Evolutionary conservation across 805 yeast genomes (phyloP).

Genomic region (Teunomyces cretensis): DNA sequence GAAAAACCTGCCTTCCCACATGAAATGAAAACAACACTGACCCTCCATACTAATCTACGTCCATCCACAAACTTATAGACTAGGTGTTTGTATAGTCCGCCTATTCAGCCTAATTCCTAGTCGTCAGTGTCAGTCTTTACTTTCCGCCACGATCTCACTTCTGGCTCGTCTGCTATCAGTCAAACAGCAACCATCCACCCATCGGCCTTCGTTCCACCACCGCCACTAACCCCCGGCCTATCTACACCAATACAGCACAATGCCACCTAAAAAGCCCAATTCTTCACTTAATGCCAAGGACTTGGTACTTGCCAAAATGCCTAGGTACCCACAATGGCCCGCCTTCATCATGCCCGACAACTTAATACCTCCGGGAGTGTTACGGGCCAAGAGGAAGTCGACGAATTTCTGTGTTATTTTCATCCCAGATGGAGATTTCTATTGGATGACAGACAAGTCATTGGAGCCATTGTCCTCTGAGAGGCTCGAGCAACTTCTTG

Average conservation of each 20-base stretch:
- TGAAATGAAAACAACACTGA: conserved; percentile 1
- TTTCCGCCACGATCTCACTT: not conserved
- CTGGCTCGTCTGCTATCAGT: not conserved
- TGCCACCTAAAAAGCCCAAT: conserved; percentile 34
- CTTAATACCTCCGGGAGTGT: conserved; percentile 35
- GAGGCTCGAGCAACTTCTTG: conserved; percentile 27
- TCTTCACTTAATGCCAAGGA: conserved; percentile 30
- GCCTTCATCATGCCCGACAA: conserved; percentile 44
- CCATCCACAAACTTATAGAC: not conserved
- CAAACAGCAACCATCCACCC: not conserved
- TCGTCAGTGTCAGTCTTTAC: not conserved
- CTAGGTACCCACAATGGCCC: conserved; percentile 51
- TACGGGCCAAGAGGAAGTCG: conserved; percentile 35
- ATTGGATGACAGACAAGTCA: conserved; percentile 43
- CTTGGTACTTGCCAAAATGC: conserved; percentile 46
- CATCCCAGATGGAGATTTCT: conserved; percentile 47
- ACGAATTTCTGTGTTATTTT: conserved; percentile 43
- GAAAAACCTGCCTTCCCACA: conserved; percentile 3
- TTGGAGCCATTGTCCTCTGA: conserved; percentile 32
- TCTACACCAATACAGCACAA: conserved; percentile 8
- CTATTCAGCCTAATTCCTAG: not conserved
- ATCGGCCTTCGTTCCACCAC: conserved; percentile 1
- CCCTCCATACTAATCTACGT: not conserved
- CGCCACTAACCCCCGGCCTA: not conserved
- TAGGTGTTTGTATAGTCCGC: not conserved